phyloP scores from a whole-genome alignment of 1,284 basidiomycete genomes.

The Cystobasidium slooffiae region DNA sequence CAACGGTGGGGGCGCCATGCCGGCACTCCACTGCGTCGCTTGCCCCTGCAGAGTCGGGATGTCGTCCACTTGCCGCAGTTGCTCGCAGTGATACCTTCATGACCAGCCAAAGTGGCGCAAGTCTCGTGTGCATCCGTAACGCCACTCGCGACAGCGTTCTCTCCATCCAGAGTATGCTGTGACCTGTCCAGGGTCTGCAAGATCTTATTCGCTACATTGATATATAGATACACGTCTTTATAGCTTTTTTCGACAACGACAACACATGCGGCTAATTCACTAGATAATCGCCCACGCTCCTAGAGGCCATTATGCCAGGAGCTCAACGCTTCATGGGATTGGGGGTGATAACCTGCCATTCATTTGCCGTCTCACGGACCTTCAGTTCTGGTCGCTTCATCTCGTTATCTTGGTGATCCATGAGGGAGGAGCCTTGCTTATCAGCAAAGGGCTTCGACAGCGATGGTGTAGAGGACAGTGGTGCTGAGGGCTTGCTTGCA shows the following conservation, averaged over 20 bases:
- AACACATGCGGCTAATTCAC: background rate
- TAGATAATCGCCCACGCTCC: background rate
- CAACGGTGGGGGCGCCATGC: constrained; percentile 56
- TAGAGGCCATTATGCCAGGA: background rate
- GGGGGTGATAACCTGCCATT: constrained; percentile 40
- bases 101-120: no score
- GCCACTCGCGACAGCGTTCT: no score
- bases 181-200: no score
- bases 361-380: constrained; percentile 29
- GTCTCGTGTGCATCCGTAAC: no score
- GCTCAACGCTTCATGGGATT: constrained; percentile 12
- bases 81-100: no score
- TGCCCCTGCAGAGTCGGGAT: no score
- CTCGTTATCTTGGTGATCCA: constrained; percentile 28
- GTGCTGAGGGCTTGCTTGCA: constrained; percentile 1
- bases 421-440: constrained; percentile 5
- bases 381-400: constrained; percentile 11
- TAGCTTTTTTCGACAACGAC: background rate
- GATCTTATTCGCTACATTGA: background rate
- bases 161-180: no score
- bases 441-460: background rate
- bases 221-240: background rate
- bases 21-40: no score
- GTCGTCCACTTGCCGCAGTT: no score
- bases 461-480: background rate